Percentiles rank a stretch among this genome's conserved stretches.
These are phyloP conservation scores for Hortiboletus flavorubellus DNA, from an alignment of 768 basidiomycete species.

Conservation along the genomic window DNA sequence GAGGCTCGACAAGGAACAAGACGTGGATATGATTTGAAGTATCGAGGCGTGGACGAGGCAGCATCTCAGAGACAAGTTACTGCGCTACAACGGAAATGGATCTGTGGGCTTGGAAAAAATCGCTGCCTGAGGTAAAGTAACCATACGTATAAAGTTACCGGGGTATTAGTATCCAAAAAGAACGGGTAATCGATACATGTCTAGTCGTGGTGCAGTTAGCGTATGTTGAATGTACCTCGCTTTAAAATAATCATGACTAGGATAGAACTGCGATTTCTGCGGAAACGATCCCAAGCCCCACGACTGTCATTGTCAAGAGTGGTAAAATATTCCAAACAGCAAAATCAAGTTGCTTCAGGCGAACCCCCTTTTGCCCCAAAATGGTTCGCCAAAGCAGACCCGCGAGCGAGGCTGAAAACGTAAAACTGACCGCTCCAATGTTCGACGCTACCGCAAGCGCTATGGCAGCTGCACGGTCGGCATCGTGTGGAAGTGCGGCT, in stretches of 20 bases:
- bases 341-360: constrained; percentile 59
- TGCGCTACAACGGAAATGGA: no score
- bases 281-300: constrained; percentile 65
- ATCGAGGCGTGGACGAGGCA: no score
- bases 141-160: no score
- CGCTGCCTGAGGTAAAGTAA: no score
- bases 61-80: no score
- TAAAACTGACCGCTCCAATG: constrained; percentile 86
- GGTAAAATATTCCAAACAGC: constrained; percentile 69
- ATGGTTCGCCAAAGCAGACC: constrained; percentile 84
- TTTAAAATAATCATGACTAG: no score
- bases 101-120: no score
- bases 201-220: constrained; percentile 2
- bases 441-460: constrained; percentile 85
- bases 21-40: no score
- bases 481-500: constrained; percentile 33
- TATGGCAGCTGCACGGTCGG: constrained; percentile 54
- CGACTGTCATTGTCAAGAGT: constrained; percentile 57
- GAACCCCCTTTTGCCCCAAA: constrained; percentile 67
- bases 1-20: no score
- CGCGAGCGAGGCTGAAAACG: constrained; percentile 85
- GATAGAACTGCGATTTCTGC: constrained; percentile 68
- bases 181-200: constrained; percentile 10
- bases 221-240: no score
- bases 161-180: no score